phyloP scores from a whole-genome alignment of 73 alveolate genomes.

The Strombidium stylifer region DNA sequence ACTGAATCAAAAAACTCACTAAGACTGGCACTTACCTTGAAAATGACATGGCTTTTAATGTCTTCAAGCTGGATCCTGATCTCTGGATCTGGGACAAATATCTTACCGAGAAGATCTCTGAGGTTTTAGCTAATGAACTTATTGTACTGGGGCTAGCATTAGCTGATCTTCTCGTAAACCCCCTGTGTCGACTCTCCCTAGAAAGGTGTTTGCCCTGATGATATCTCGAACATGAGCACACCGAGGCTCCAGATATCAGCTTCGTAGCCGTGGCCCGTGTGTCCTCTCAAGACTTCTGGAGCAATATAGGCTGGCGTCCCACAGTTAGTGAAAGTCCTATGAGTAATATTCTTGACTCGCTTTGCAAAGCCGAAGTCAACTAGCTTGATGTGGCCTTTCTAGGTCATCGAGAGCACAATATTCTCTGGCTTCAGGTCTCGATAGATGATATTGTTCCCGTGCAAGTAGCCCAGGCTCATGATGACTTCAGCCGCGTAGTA shows the following conservation, averaged over 20 bases:
- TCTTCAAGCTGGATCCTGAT: conserved; percentile 47
- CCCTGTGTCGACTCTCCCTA: conserved; percentile 61
- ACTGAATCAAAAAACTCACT: too few species aligned
- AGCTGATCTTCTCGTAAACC: conserved; percentile 60
- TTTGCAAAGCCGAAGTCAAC: conserved; percentile 96
- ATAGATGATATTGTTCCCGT: conserved; percentile 77
- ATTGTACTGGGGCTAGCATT: conserved; percentile 41
- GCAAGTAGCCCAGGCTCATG: conserved; percentile 87
- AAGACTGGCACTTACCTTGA: too few species aligned
- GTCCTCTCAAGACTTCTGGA: conserved; percentile 71
- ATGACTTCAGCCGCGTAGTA: conserved; percentile 89
- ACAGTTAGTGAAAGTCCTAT: conserved; percentile 69
- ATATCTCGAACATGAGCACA: conserved; percentile 82
- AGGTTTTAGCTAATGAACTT: conserved; percentile 39
- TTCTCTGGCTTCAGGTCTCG: conserved; percentile 96
- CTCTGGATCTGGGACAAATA: conserved; percentile 41
- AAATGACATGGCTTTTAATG: conserved; percentile 69
- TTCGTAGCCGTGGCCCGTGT: conserved; percentile 66
- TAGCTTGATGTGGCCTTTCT: conserved; percentile 90
- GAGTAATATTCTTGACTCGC: conserved; percentile 71
- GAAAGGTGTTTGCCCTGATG: conserved; percentile 85
- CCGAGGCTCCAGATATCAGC: conserved; percentile 89
- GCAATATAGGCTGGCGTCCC: conserved; percentile 86
- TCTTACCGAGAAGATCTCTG: conserved; percentile 15
- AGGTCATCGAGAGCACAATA: conserved; percentile 80